Base-by-base conservation (phyloP, 805 yeast species). In the Naumovozyma baii region DNA sequence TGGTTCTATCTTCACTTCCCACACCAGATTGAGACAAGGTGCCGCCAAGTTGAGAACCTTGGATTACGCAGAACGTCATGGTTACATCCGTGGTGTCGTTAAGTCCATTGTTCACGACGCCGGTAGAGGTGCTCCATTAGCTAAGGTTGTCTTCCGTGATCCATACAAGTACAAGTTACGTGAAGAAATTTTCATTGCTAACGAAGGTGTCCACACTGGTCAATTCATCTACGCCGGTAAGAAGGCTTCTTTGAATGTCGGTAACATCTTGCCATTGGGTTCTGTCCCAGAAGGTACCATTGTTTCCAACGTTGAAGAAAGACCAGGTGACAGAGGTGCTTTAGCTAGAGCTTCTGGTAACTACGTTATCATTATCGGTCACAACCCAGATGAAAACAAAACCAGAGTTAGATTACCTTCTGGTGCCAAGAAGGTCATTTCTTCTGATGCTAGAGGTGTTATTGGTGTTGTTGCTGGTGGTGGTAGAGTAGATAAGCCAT, bases 61-160 rank as follows among this genome's bases (percentile, higher is more conserved):
- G 71, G 97, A 92, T 75, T 90, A 79, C 66, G 94, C 97, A 72
- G 98, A 90, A 79, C 90, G 95, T 71, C 95, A 90, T 73, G 97
- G 97, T 68, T 92, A 92, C 88, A 81, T 88, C 66, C 94, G 97
- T 75, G 98, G 98, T 76, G 79, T 92, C 59, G 98, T 90, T 63
- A 90, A 88, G 83, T 92, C 83, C 73, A 90, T 90, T 73, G 76
- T 92, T 74, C 98, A 90, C 78, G 98, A 90, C 68, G 90, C 98
- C 67, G 98, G 98, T 71, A 82, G 98, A 74, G 98, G 98, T 79
- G 98, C 98, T 72, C 98, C 98, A 68, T 81, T 90, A 69, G 97
- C 96, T 63, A 87, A 84, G 77, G 95, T 90, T 72, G 88, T 74
- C 56, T 88, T 88, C 95, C 85, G 97, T 72, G 97, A 90, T 74